These are phyloP conservation scores for Macrolepiota albuminosa DNA, from an alignment of 768 basidiomycete genomes.

Conservation along the genomic window DNA sequence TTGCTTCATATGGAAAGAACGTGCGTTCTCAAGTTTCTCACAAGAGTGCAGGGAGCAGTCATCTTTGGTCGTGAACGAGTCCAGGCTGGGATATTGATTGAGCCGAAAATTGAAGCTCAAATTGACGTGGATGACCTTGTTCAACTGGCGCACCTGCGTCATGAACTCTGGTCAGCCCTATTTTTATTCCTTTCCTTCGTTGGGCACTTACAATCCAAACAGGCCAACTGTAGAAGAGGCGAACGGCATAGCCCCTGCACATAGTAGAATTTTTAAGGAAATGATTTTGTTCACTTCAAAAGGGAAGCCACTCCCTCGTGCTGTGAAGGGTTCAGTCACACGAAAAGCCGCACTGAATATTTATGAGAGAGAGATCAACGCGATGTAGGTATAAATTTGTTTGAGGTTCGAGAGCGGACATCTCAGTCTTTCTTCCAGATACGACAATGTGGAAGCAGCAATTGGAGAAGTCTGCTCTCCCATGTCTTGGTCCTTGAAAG, in stretches of 20 bases:
- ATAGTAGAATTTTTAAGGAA: background rate
- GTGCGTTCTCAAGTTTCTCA: background rate
- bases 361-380: conserved; percentile 2
- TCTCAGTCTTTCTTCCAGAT: background rate
- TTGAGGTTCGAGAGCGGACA: background rate
- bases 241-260: background rate
- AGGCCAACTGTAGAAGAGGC: background rate
- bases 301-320: conserved; percentile 4
- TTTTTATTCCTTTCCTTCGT: too few relatives aligned
- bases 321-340: conserved; percentile 1
- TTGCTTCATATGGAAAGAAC: background rate
- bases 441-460: background rate
- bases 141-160: background rate
- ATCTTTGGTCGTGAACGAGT: conserved; percentile 15
- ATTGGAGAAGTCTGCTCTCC: background rate
- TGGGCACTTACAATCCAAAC: background rate
- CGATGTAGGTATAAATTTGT: background rate
- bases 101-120: conserved; percentile 18
- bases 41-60: background rate
- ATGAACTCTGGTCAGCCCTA: background rate
- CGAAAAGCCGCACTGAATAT: background rate
- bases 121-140: conserved; percentile 25
- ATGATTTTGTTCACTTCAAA: background rate
- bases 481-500: background rate
- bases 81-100: conserved; percentile 27